These are phyloP conservation scores for Globisporangium abappressorium DNA, from an alignment of 352 stramenopile species.

Conservation along the genomic window DNA sequence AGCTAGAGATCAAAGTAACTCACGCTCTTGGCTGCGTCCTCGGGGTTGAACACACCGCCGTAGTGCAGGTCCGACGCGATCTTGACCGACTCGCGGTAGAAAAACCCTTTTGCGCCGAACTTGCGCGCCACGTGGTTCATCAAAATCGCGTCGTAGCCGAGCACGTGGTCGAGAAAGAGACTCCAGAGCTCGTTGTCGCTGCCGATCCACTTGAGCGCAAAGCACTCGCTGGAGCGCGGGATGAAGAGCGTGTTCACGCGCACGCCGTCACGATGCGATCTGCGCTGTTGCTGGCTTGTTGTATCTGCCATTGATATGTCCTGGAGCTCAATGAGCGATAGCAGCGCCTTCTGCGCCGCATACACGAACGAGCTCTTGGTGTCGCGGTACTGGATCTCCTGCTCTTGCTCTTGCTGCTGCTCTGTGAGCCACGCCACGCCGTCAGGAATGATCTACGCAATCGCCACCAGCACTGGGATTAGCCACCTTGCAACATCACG, in stretches of 20 bases:
- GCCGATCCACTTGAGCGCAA: slow-evolving; percentile 42
- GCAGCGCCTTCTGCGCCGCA: slow-evolving; percentile 56
- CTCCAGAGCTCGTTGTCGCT: slow-evolving; percentile 34
- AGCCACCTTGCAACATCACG: not conserved
- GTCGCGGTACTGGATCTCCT: slow-evolving; percentile 11
- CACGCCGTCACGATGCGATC: slow-evolving; percentile 2
- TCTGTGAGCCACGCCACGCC: not conserved
- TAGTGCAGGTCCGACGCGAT: slow-evolving; percentile 71
- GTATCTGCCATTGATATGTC: not conserved
- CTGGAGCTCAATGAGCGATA: slow-evolving; percentile 54
- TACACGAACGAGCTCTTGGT: slow-evolving; percentile 56
- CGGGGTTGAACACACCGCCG: slow-evolving; percentile 46
- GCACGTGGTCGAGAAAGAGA: slow-evolving; percentile 33
- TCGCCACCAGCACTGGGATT: too few species aligned
- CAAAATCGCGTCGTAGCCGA: slow-evolving; percentile 91
- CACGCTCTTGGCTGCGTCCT: slow-evolving; percentile 27
- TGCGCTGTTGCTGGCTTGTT: not conserved
- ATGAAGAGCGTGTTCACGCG: slow-evolving; percentile 39
- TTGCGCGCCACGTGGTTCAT: slow-evolving; percentile 88
- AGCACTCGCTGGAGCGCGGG: slow-evolving; percentile 40
- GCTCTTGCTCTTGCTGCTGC: not conserved
- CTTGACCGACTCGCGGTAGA: slow-evolving; percentile 63
- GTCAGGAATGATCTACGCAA: slow-evolving; percentile 9
- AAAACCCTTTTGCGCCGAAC: slow-evolving; percentile 51
- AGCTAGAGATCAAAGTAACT: slow-evolving; percentile 4